Conservation (phyloP, 2,329 filamentous ascomycete genomes). For the Stagonosporopsis cucurbitacearum region DNA sequence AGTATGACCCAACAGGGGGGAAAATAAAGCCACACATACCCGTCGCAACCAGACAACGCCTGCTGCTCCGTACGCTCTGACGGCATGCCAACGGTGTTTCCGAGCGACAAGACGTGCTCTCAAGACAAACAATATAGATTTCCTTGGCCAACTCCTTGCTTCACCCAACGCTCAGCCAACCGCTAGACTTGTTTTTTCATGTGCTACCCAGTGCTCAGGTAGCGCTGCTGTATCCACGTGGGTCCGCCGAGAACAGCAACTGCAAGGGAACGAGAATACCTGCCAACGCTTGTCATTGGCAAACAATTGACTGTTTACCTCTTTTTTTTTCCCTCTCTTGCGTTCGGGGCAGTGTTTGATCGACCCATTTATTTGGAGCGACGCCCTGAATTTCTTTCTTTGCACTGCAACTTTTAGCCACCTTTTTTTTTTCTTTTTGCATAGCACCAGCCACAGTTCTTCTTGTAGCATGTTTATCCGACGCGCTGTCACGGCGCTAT, state of each 20-base stretch:
- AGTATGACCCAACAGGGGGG: background rate
- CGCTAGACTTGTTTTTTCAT: background rate
- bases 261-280: constrained; percentile 8
- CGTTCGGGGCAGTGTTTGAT: constrained; percentile 7
- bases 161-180: constrained; percentile 4
- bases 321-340: background rate
- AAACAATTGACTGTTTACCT: constrained; percentile 8
- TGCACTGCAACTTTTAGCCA: constrained; percentile 1
- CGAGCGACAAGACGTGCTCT: constrained; percentile 1
- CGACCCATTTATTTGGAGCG: constrained; percentile 8
- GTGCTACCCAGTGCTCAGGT: constrained; percentile 1
- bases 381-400: constrained; percentile 13
- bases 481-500: constrained; percentile 29
- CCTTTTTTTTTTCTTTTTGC: constrained; percentile 6
- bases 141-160: constrained; percentile 5
- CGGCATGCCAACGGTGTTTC: constrained; percentile 1
- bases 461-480: constrained; percentile 37
- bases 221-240: constrained; percentile 11
- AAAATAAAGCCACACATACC: background rate
- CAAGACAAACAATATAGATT: background rate
- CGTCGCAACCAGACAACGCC: constrained; percentile 2
- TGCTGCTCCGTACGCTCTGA: background rate
- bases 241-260: constrained; percentile 2
- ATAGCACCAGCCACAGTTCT: constrained; percentile 19
- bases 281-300: constrained; percentile 1